phyloP scores from a whole-genome alignment of 2,329 filamentous ascomycete genomes.

The Paraconiothyrium sp. region DNA sequence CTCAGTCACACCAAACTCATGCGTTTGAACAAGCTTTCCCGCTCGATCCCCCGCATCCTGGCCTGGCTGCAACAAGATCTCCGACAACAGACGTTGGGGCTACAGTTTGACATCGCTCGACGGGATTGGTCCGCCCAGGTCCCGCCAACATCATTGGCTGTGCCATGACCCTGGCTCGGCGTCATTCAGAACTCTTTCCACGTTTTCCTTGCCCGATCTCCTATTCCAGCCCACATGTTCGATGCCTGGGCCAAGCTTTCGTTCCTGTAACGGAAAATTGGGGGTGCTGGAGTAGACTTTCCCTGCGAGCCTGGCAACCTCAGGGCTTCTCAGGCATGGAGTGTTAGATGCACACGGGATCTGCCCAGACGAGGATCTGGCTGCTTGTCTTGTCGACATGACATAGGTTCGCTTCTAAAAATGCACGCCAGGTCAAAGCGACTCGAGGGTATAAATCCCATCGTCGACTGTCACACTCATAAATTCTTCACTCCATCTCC shows the following conservation, averaged over 20 bases:
- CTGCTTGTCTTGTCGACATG: slow-evolving; percentile 26
- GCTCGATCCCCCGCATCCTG: slow-evolving; percentile 30
- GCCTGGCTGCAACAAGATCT: slow-evolving; percentile 46
- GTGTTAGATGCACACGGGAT: slow-evolving; percentile 46
- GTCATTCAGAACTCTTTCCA: slow-evolving; percentile 45
- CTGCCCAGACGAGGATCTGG: slow-evolving; percentile 30
- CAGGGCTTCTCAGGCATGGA: slow-evolving; percentile 45
- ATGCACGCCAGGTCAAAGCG: slow-evolving; percentile 21
- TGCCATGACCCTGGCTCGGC: slow-evolving; percentile 24
- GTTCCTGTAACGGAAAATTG: slow-evolving; percentile 42
- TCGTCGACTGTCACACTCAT: background rate
- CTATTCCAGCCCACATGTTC: slow-evolving; percentile 28
- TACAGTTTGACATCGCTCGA: slow-evolving; percentile 30
- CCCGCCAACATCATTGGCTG: slow-evolving; percentile 29
- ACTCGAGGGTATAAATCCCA: slow-evolving; percentile 19
- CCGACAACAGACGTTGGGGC: slow-evolving; percentile 45
- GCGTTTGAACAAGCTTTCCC: slow-evolving; percentile 45
- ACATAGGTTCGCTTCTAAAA: slow-evolving; percentile 23
- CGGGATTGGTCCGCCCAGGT: slow-evolving; percentile 30
- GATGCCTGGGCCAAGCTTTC: slow-evolving; percentile 29
- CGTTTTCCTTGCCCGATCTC: slow-evolving; percentile 33
- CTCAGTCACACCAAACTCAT: slow-evolving; percentile 48
- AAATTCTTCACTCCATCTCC: slow-evolving; percentile 21
- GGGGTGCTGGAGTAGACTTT: slow-evolving; percentile 24
- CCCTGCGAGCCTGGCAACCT: slow-evolving; percentile 31